Percentiles rank a stretch among this genome's conserved stretches.
phyloP scores from a whole-genome alignment of 805 yeast genomes.

The Spathaspora gorwiae region DNA sequence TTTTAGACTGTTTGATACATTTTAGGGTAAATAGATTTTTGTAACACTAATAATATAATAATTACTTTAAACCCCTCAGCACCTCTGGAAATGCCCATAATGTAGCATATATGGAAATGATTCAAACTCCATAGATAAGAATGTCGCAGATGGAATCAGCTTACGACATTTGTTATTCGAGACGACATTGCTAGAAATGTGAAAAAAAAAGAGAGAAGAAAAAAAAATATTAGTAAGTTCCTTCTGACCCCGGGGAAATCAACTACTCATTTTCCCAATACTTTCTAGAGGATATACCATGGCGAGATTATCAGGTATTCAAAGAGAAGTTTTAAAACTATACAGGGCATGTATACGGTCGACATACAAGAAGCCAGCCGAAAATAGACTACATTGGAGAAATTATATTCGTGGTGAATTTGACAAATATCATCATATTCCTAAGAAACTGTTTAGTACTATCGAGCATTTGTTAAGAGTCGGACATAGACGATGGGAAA shows the following conservation, averaged over 20 bases:
- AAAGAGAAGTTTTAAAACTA: constrained; percentile 44
- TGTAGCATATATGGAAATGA: background rate
- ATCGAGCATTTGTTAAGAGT: constrained; percentile 78
- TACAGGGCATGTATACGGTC: constrained; percentile 47
- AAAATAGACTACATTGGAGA: constrained; percentile 41
- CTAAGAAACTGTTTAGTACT: constrained; percentile 77
- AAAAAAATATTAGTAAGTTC: background rate
- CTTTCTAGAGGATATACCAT: constrained; percentile 8
- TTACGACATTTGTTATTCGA: background rate
- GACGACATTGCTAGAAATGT: background rate
- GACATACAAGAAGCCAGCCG: constrained; percentile 42
- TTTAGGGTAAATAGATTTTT: too few species aligned
- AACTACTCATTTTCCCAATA: background rate
- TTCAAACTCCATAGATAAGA: background rate
- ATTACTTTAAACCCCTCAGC: background rate
- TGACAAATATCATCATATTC: constrained; percentile 47
- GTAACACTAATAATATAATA: too few species aligned
- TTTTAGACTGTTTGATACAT: too few species aligned
- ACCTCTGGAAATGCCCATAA: background rate
- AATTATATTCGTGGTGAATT: constrained; percentile 59
- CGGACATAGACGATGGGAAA: constrained; percentile 69
- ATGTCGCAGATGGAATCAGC: background rate
- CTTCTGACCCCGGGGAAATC: background rate
- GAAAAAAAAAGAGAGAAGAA: too few species aligned
- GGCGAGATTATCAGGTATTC: constrained; percentile 42